A percentile compares a stretch with the other conserved stretches of the same genome.
Evolutionary conservation across 331 rosid genomes (phyloP).

Genomic region (Quercus phellos): DNA sequence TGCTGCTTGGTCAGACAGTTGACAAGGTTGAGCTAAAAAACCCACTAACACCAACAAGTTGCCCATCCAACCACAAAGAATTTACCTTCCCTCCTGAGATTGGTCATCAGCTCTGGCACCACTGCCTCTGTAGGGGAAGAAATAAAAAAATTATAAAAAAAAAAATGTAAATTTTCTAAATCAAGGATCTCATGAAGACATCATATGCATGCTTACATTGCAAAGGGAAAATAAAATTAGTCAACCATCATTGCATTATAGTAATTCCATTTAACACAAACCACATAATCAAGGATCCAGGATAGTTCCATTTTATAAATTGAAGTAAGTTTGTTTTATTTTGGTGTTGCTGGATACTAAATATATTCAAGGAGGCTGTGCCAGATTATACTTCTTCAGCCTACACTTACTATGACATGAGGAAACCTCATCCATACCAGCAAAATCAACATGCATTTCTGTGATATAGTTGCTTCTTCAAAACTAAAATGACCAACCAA

Average conservation of each 20-base stretch:
- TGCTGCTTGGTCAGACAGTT: neutral
- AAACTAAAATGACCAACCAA: neutral
- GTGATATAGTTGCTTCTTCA: neutral
- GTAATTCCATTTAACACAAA: neutral
- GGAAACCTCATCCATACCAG: neutral
- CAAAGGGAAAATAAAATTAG: neutral
- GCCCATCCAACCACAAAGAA: slow-evolving; percentile 2
- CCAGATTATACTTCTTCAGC: neutral
- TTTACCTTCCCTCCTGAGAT: slow-evolving; percentile 81
- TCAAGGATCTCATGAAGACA: neutral
- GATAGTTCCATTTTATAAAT: neutral
- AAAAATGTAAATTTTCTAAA: neutral
- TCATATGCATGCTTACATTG: neutral
- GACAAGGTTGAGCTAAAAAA: neutral
- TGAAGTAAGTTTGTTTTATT: neutral
- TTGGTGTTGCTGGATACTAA: neutral
- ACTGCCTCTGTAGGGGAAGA: slow-evolving; percentile 53
- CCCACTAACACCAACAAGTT: neutral
- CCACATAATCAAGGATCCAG: neutral
- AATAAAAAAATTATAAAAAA: neutral
- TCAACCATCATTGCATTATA: neutral
- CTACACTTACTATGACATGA: neutral
- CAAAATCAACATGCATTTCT: neutral
- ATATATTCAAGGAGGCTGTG: neutral
- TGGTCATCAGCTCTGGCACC: slow-evolving; percentile 65